Evolutionary conservation across 176 grass and related monocot species (phyloP).

Genomic region (Paspalum notatum): DNA sequence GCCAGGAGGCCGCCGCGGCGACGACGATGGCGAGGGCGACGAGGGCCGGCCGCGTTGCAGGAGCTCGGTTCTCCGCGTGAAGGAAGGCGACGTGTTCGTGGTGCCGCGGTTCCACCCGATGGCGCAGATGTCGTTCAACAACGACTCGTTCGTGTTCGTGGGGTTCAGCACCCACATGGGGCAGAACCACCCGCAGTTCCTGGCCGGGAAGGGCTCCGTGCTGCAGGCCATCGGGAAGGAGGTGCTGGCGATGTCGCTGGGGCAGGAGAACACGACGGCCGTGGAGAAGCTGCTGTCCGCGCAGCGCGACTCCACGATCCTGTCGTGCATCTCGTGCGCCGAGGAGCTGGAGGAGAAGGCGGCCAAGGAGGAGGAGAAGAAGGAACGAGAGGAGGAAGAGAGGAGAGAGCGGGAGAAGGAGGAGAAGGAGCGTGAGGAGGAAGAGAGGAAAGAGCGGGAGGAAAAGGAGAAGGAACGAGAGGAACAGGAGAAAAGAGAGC

Average conservation of each 20-base stretch:
- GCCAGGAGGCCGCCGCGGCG: neutral
- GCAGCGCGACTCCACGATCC: slow-evolving; percentile 59
- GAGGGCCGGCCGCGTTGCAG: slow-evolving; percentile 29
- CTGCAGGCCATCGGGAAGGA: slow-evolving; percentile 57
- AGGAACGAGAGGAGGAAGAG: neutral
- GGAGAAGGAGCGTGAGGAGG: neutral
- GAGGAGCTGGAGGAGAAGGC: slow-evolving; percentile 65
- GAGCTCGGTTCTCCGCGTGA: slow-evolving; percentile 57
- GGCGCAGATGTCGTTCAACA: slow-evolving; percentile 90
- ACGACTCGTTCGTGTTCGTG: slow-evolving; percentile 76
- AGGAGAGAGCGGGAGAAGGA: neutral
- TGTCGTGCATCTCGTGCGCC: slow-evolving; percentile 78
- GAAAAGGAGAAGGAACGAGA: neutral
- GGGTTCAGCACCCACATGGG: slow-evolving; percentile 80
- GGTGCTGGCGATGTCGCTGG: slow-evolving; percentile 56
- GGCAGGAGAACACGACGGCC: slow-evolving; percentile 44
- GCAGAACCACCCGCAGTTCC: slow-evolving; percentile 84
- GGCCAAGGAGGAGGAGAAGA: slow-evolving; percentile 33
- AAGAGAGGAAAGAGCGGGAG: neutral
- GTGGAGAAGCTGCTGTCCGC: slow-evolving; percentile 56
- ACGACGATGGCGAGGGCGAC: neutral
- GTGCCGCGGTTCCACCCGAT: slow-evolving; percentile 82
- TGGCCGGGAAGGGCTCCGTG: slow-evolving; percentile 62
- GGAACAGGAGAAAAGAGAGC: neutral
- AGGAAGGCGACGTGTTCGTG: slow-evolving; percentile 81